A percentile compares a stretch with the other conserved stretches of the same genome.
Evolutionary conservation across 2,329 filamentous ascomycete species (phyloP).

Genomic region (Colletotrichum falcatum): DNA sequence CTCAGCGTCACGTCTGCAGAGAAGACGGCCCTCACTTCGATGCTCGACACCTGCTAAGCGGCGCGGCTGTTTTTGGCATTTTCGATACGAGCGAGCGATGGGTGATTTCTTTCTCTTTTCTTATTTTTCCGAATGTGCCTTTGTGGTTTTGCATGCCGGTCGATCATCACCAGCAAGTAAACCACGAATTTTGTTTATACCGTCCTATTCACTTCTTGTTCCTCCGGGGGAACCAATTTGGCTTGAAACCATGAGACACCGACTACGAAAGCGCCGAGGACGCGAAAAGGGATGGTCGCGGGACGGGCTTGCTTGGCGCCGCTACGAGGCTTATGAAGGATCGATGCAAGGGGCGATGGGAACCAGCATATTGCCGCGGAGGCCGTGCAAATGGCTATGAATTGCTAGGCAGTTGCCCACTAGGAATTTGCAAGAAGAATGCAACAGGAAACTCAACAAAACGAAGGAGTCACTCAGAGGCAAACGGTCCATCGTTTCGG

Average conservation of each 20-base stretch:
- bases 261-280: constrained; percentile 10
- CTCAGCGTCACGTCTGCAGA: constrained; percentile 78
- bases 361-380: constrained; percentile 1
- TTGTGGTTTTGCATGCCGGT: neutral
- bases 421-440: neutral
- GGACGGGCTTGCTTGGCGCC: constrained; percentile 23
- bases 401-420: constrained; percentile 1
- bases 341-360: constrained; percentile 15
- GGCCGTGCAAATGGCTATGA: constrained; percentile 1
- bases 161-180: constrained; percentile 1
- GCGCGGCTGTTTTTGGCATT: neutral
- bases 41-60: constrained; percentile 72
- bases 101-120: neutral
- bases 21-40: constrained; percentile 73
- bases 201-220: neutral
- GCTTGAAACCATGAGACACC: neutral
- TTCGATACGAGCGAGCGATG: constrained; percentile 10
- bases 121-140: neutral
- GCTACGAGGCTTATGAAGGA: constrained; percentile 20
- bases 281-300: constrained; percentile 8
- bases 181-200: neutral
- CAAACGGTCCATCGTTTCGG: neutral
- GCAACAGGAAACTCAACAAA: neutral
- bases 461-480: neutral
- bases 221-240: neutral